Evolutionary conservation across 108 stramenopile genomes (phyloP), one percentile per base, ranked within the genome.

Genomic region (Cyclostephanos invisitatus): DNA sequence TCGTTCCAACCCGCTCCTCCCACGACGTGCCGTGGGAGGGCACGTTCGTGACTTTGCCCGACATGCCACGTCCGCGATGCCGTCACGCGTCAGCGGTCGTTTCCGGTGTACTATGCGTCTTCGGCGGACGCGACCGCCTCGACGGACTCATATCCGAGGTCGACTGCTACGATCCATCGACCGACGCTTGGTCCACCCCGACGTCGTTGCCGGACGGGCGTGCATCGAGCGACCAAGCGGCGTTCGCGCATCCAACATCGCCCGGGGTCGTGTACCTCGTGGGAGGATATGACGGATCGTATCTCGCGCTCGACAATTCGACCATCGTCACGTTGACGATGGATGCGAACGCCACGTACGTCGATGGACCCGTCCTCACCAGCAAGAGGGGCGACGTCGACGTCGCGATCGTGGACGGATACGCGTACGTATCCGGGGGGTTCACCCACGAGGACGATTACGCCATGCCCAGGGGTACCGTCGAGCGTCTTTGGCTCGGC

Each of bases 271-370:
- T 83, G 14, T 88, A 81, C 65, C 48, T 89, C 27, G 81, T 81
- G 25, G 91, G 87, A 4, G 91, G 91, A 24, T 92, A 84, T 64
- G 62, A 87, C 67, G 66, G 36, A 2, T 54, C 55, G 18, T 92
- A 92, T 55, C 63, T 29, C 14, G 73, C 83, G 3, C 50, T 62
- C 2, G 75, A 62, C 35, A 64, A 63, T 6, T 65, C 86, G 38
- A 46, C 58, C 28, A 3, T 83, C 8, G 35, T 77, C 8, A 69
- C 64, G 37, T 60, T 59, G 64, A 65, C 53, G 8, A 25, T 1
- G 4, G 14, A 11, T 15, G 14, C 10, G 29, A 36, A 5, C 14
- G 35, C 1, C 1, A 37, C 29, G 14, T 59, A 28, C 7, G 27
- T 35, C 35, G 29, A 37, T 14, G 58, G 58, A 0, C 29, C 58